Evolutionary conservation across 495 filamentous ascomycete genomes (phyloP).

Genomic region (Staphylotrichum longicolle): DNA sequence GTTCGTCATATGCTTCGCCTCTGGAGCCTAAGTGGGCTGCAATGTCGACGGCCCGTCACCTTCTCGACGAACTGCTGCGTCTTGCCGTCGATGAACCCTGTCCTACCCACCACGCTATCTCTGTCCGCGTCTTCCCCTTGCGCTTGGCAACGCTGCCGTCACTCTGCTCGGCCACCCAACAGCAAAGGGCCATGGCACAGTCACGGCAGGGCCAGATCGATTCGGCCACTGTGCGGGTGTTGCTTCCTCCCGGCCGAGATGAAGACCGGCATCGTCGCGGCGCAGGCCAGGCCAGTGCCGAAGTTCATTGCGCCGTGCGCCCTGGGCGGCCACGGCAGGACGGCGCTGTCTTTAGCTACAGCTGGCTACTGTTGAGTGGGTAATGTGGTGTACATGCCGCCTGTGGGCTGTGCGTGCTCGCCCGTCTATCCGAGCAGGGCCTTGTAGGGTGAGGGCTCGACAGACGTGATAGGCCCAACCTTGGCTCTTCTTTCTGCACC

Average conservation of each 20-base stretch:
- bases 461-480: slow-evolving; percentile 11
- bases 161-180: slow-evolving; percentile 1
- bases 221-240: slow-evolving; percentile 3
- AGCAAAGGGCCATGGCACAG: not conserved
- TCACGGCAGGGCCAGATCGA: slow-evolving; percentile 1
- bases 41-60: slow-evolving; percentile 4
- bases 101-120: not conserved
- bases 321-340: not conserved
- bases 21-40: slow-evolving; percentile 5
- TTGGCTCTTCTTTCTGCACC: not conserved
- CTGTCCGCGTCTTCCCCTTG: not conserved
- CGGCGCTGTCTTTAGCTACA: not conserved
- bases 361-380: not conserved
- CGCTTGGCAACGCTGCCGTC: slow-evolving; percentile 7
- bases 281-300: slow-evolving; percentile 5
- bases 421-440: not conserved
- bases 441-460: slow-evolving; percentile 2
- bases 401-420: slow-evolving; percentile 4
- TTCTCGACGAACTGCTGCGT: slow-evolving; percentile 4
- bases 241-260: slow-evolving; percentile 9
- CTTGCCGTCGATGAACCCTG: not conserved
- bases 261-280: slow-evolving; percentile 1
- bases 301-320: not conserved
- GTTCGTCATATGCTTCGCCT: slow-evolving; percentile 8
- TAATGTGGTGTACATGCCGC: not conserved